Conservation (phyloP, 2,329 filamentous ascomycete genomes). For the Colletotrichum zoysiae region DNA sequence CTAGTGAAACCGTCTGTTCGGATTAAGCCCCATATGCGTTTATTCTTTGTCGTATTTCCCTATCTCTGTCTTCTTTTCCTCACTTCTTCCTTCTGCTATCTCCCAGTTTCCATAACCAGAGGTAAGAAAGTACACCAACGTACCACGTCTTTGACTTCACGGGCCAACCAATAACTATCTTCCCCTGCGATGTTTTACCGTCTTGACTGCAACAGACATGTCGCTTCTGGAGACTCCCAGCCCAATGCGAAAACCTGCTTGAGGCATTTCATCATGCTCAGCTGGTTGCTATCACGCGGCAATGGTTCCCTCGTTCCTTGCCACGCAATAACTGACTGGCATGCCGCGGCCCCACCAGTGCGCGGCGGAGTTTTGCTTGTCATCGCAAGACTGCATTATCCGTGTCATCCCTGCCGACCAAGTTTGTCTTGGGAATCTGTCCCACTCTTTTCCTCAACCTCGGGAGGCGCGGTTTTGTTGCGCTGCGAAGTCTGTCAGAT, state of each 20-base stretch:
- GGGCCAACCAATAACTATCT: not conserved
- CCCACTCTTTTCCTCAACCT: not conserved
- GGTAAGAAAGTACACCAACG: too few species aligned
- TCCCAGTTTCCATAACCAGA: too few species aligned
- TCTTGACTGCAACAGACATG: not conserved
- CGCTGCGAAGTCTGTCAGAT: too few species aligned
- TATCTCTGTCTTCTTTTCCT: too few species aligned
- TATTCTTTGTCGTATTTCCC: too few species aligned
- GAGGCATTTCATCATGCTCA: not conserved
- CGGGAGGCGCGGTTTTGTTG: not conserved
- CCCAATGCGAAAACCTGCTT: not conserved
- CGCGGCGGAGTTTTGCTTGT: not conserved
- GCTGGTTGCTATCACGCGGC: not conserved
- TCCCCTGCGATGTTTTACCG: not conserved
- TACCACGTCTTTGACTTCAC: too few species aligned
- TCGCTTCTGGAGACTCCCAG: not conserved
- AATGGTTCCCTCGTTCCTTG: constrained; percentile 3
- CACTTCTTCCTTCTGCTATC: too few species aligned
- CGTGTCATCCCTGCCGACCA: not conserved
- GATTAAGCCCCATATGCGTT: too few species aligned
- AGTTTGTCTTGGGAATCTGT: not conserved
- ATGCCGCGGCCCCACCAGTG: constrained; percentile 1
- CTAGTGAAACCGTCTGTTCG: not conserved
- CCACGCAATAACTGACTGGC: not conserved
- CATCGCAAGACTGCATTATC: constrained; percentile 3